Conservation (phyloP, 352 stramenopile species). For the Globisporangium iwayamae region DNA sequence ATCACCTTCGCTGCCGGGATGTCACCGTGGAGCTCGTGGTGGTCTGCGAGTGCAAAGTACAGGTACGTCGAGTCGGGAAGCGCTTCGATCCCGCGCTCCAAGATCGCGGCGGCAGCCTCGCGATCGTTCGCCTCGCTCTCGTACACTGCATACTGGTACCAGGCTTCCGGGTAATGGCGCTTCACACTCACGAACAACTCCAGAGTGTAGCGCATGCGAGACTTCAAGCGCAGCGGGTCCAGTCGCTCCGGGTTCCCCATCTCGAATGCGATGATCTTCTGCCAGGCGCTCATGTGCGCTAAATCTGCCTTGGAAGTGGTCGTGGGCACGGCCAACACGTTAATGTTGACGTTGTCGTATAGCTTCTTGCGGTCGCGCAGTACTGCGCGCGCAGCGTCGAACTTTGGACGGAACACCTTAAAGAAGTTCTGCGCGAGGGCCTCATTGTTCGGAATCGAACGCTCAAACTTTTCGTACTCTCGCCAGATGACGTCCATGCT, state of each 20-base stretch:
- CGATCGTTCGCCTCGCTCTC: constrained; percentile 75
- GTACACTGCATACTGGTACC: constrained; percentile 84
- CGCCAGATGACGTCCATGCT: constrained; percentile 82
- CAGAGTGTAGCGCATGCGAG: constrained; percentile 80
- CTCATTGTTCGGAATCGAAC: constrained; percentile 86
- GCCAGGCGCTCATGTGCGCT: constrained; percentile 66
- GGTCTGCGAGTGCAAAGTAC: constrained; percentile 76
- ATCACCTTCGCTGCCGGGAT: constrained; percentile 63
- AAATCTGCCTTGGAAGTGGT: constrained; percentile 29
- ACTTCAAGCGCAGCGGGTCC: constrained; percentile 73
- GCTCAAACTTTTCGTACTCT: constrained; percentile 88
- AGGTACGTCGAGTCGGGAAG: constrained; percentile 80
- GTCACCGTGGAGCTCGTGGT: constrained; percentile 73
- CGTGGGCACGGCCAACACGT: constrained; percentile 57
- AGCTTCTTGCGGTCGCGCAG: constrained; percentile 84
- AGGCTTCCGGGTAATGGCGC: constrained; percentile 73
- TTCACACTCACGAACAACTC: constrained; percentile 79
- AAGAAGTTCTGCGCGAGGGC: constrained; percentile 84
- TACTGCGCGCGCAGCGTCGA: constrained; percentile 75
- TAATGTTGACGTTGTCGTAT: constrained; percentile 69
- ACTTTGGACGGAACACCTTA: constrained; percentile 83
- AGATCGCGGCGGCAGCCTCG: constrained; percentile 60
- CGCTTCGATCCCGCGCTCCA: constrained; percentile 71
- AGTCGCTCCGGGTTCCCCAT: constrained; percentile 76
- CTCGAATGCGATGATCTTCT: constrained; percentile 79